These are phyloP conservation scores for Blastomyces percursus DNA, from an alignment of 2,329 filamentous ascomycete species.

Conservation along the genomic window DNA sequence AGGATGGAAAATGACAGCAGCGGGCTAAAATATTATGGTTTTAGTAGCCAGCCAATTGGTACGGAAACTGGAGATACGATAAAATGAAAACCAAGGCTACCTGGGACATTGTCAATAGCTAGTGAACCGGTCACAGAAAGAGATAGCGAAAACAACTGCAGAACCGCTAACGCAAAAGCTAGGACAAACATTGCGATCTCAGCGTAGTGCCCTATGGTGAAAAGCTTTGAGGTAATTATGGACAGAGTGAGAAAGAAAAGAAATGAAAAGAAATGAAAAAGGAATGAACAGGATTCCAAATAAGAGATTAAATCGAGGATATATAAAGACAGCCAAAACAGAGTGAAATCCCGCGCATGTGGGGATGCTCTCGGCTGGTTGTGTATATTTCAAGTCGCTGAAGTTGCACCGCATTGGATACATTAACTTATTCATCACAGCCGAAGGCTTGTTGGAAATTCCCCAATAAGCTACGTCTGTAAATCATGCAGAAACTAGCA, in stretches of 20 bases:
- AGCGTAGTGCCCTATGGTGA: neutral
- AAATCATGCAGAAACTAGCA: neutral
- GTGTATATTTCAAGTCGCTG: neutral
- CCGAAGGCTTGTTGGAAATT: no score
- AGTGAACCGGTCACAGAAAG: neutral
- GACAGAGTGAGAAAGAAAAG: neutral
- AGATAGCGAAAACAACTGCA: neutral
- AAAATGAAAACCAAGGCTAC: neutral
- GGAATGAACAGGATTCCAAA: neutral
- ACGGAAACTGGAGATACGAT: neutral
- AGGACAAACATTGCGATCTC: neutral
- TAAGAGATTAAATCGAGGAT: neutral
- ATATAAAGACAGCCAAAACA: neutral
- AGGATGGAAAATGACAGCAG: constrained; percentile 17
- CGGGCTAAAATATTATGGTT: neutral
- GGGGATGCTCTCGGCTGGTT: no score
- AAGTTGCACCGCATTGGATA: neutral
- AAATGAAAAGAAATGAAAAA: neutral
- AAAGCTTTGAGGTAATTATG: neutral
- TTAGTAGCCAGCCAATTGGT: neutral
- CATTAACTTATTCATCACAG: neutral
- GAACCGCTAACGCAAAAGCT: neutral
- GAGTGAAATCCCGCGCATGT: no score
- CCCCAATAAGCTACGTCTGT: neutral
- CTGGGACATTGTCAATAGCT: neutral